Conservation (phyloP, 2,329 filamentous ascomycete species). For the Fusarium drepaniforme region DNA sequence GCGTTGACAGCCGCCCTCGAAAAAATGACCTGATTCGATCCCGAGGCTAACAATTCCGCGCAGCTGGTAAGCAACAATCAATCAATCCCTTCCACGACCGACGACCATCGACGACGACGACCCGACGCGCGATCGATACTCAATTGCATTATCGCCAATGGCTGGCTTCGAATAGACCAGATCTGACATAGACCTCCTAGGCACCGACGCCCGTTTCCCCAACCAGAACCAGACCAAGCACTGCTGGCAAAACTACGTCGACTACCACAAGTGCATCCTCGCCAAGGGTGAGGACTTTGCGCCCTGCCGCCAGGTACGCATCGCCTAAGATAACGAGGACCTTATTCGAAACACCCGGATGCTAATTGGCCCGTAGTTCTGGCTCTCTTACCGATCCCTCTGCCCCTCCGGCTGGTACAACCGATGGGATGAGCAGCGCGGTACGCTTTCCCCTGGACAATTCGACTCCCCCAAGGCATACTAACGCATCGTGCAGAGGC, state of each 20-base stretch:
- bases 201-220: conserved; percentile 99
- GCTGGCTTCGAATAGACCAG: conserved; percentile 4
- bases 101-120: conserved; percentile 29
- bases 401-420: conserved; percentile 95
- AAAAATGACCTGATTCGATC: conserved; percentile 52
- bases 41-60: conserved; percentile 57
- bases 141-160: conserved; percentile 40
- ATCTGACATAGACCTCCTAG: conserved; percentile 59
- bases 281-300: conserved; percentile 99
- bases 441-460: conserved; percentile 63
- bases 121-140: conserved; percentile 37
- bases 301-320: conserved; percentile 90
- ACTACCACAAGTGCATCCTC: conserved; percentile 99
- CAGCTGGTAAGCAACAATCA: conserved; percentile 57
- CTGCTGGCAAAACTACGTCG: conserved; percentile 99
- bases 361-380: conserved; percentile 75
- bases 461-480: conserved; percentile 30
- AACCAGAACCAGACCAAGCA: conserved; percentile 99
- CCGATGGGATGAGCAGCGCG: conserved; percentile 98
- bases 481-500: conserved; percentile 63
- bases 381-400: conserved; percentile 94
- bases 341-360: neutral
- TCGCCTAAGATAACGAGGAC: neutral
- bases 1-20: conserved; percentile 23
- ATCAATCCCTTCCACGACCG: conserved; percentile 29